phyloP scores from a whole-genome alignment of 2,329 filamentous ascomycete genomes.

The Septoria petroselini region DNA sequence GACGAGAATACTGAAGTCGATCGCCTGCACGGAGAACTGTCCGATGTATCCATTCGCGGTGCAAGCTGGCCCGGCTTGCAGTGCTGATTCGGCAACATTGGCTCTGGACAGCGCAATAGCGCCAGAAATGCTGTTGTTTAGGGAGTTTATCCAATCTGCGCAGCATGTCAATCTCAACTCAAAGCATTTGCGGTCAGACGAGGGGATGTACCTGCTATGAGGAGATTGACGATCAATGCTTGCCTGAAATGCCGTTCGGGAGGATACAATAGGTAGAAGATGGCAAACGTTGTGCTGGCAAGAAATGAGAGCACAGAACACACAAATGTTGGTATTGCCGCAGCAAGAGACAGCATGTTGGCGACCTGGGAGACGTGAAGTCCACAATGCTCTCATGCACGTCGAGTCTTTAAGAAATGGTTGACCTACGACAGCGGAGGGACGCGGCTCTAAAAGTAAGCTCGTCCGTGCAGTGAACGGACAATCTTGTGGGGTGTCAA shows the following conservation, averaged over 20 bases:
- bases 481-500: neutral
- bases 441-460: conserved; percentile 9
- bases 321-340: conserved; percentile 25
- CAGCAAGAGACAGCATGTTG: conserved; percentile 18
- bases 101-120: conserved; percentile 36
- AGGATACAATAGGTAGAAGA: conserved; percentile 23
- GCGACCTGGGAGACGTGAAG: neutral
- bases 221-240: conserved; percentile 26
- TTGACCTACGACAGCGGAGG: neutral
- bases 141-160: conserved; percentile 44
- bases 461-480: neutral
- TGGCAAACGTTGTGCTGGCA: conserved; percentile 20
- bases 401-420: neutral
- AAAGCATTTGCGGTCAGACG: neutral
- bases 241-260: conserved; percentile 27
- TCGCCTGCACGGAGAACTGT: conserved; percentile 47
- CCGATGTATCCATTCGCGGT: conserved; percentile 47
- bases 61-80: conserved; percentile 39
- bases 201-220: conserved; percentile 20
- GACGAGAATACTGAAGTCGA: conserved; percentile 45
- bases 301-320: conserved; percentile 23
- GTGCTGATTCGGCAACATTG: conserved; percentile 15
- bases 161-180: conserved; percentile 28
- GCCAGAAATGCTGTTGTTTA: conserved; percentile 47
- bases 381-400: neutral